phyloP scores from a whole-genome alignment of 2,329 filamentous ascomycete species.

The Apiospora rasikravindrae region DNA sequence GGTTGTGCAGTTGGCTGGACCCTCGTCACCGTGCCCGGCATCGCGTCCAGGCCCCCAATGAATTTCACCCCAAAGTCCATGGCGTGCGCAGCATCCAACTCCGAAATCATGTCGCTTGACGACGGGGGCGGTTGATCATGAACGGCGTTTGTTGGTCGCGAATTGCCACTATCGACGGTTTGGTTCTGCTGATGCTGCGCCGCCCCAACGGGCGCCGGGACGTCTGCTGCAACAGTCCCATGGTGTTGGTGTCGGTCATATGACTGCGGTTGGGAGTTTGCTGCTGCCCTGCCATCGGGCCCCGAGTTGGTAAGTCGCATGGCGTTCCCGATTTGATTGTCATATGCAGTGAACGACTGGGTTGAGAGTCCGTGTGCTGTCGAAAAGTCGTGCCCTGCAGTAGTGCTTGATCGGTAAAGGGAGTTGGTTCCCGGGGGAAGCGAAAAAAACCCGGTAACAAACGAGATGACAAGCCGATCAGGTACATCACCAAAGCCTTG shows the following conservation, averaged over 20 bases:
- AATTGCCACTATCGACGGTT: not conserved
- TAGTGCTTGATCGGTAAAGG: not conserved
- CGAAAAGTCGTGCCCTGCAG: slow-evolving; percentile 8
- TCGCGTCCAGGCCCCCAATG: not conserved
- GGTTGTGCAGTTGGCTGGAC: not conserved
- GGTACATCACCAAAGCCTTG: not conserved
- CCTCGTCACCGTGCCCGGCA: not conserved
- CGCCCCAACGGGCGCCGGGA: not conserved
- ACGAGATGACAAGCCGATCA: not conserved
- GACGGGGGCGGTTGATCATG: not conserved
- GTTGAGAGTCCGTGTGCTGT: not conserved
- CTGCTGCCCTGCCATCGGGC: not conserved
- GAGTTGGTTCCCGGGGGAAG: not conserved
- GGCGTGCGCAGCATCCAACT: not conserved
- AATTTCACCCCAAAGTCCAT: slow-evolving; percentile 6
- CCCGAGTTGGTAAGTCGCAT: slow-evolving; percentile 7
- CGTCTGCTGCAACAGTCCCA: not conserved
- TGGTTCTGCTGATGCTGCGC: not conserved
- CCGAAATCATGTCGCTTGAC: not conserved
- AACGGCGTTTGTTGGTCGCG: not conserved
- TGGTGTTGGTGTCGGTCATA: not conserved
- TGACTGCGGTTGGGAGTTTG: not conserved
- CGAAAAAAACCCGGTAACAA: not conserved
- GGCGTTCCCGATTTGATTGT: not conserved
- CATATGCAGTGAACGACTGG: slow-evolving; percentile 12